These are phyloP conservation scores for Serpula lacrymans DNA, from an alignment of 768 basidiomycete genomes.

Conservation along the genomic window DNA sequence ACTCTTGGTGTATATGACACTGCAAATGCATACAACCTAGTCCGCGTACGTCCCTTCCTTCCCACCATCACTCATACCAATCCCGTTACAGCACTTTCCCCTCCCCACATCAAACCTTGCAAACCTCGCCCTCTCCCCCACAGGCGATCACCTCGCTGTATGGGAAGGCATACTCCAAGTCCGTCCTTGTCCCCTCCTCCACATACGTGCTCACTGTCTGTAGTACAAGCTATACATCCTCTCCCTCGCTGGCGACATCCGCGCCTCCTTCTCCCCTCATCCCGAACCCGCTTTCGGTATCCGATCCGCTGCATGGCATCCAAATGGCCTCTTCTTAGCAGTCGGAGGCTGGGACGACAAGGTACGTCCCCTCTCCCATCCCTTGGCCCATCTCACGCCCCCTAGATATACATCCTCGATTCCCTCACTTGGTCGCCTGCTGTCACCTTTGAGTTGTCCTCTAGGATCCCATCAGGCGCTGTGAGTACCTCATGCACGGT, in stretches of 20 bases:
- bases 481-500: slow-evolving; percentile 41
- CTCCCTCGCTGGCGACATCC: slow-evolving; percentile 58
- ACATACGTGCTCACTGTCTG: background rate
- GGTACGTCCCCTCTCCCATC: slow-evolving; percentile 34
- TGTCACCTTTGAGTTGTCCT: slow-evolving; percentile 57
- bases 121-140: slow-evolving; percentile 73
- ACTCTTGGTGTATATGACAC: slow-evolving; percentile 83
- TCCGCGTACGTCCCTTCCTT: slow-evolving; percentile 46
- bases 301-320: slow-evolving; percentile 79
- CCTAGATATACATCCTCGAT: slow-evolving; percentile 73
- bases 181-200: slow-evolving; percentile 10
- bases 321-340: slow-evolving; percentile 76
- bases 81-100: slow-evolving; percentile 79
- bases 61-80: background rate
- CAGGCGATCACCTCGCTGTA: slow-evolving; percentile 68
- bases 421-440: slow-evolving; percentile 71
- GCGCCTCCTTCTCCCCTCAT: slow-evolving; percentile 66
- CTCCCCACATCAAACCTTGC: slow-evolving; percentile 71
- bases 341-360: slow-evolving; percentile 90
- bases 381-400: slow-evolving; percentile 1
- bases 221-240: slow-evolving; percentile 78
- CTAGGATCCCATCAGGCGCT: slow-evolving; percentile 50
- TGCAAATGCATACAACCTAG: slow-evolving; percentile 62
- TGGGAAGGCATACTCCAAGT: slow-evolving; percentile 90
- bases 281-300: slow-evolving; percentile 85